Evolutionary conservation across 179 eudicot genomes (phyloP).

Genomic region (Spinacia oleracea): DNA sequence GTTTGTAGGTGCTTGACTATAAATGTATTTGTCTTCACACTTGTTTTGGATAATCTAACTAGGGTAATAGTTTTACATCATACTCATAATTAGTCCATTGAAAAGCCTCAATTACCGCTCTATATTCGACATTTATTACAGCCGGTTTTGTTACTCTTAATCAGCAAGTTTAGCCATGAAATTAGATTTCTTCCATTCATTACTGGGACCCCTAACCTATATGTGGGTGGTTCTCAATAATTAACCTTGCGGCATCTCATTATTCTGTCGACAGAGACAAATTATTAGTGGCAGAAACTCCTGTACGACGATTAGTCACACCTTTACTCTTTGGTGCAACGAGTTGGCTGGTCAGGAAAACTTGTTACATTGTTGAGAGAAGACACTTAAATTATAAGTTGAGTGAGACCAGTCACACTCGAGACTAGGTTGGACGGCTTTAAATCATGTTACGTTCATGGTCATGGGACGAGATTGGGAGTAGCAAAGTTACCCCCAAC

Average conservation of each 20-base stretch:
- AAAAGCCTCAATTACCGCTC: not conserved
- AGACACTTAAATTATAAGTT: not conserved
- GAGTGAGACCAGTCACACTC: not conserved
- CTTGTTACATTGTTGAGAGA: not conserved
- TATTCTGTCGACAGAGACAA: conserved; percentile 8
- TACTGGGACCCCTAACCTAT: conserved; percentile 7
- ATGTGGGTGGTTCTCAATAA: conserved; percentile 8
- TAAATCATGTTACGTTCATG: not conserved
- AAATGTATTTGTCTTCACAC: not conserved
- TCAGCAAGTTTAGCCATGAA: not conserved
- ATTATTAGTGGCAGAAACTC: not conserved
- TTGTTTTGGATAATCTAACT: not conserved
- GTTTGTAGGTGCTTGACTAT: conserved; percentile 13
- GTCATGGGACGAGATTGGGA: not conserved
- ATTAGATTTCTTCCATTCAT: not conserved
- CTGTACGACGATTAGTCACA: not conserved
- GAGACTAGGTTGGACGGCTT: not conserved
- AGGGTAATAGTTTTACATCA: not conserved
- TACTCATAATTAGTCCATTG: not conserved
- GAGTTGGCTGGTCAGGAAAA: not conserved
- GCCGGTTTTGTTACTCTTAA: not conserved
- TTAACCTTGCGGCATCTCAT: not conserved
- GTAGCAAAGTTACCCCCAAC: not conserved
- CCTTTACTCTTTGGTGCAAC: too few relatives aligned
- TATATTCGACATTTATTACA: conserved; percentile 1